A percentile compares a stretch with the other conserved stretches of the same genome.
These are phyloP conservation scores for Boletus patriciae DNA, from an alignment of 768 basidiomycete genomes.

Conservation along the genomic window DNA sequence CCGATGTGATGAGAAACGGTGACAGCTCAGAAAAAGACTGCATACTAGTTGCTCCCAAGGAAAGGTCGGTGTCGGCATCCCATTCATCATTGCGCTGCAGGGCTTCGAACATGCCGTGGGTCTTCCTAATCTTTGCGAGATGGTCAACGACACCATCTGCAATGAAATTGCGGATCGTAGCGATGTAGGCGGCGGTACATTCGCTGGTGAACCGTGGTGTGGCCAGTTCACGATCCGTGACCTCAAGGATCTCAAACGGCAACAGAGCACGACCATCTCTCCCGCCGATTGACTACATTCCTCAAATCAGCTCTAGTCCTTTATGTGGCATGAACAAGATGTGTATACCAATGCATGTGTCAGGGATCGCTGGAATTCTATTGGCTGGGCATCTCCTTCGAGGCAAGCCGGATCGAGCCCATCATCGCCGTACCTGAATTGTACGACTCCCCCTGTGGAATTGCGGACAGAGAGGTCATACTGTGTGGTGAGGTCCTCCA, in stretches of 20 bases:
- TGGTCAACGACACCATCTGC: constrained; percentile 60
- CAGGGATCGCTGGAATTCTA: constrained; percentile 88
- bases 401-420: constrained; percentile 95
- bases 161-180: constrained; percentile 71
- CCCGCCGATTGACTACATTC: constrained; percentile 59
- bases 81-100: constrained; percentile 70
- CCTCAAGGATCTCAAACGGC: constrained; percentile 82
- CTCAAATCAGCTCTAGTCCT: constrained; percentile 5
- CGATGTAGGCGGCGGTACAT: constrained; percentile 70
- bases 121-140: constrained; percentile 65
- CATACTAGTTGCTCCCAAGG: constrained; percentile 72
- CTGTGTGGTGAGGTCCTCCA: constrained; percentile 94
- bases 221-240: constrained; percentile 63
- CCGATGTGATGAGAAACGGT: background rate
- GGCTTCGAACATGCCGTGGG: constrained; percentile 83
- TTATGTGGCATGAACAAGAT: background rate
- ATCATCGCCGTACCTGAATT: constrained; percentile 96
- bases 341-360: constrained; percentile 67
- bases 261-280: constrained; percentile 64
- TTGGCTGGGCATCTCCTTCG: constrained; percentile 92
- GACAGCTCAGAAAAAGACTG: background rate
- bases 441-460: constrained; percentile 91
- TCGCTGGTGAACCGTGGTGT: constrained; percentile 61
- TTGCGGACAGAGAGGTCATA: constrained; percentile 97
- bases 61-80: constrained; percentile 75